Evolutionary conservation across 352 stramenopile genomes (phyloP), one percentile per base, ranked within the genome.

Genomic region (Phytophthora idaei): DNA sequence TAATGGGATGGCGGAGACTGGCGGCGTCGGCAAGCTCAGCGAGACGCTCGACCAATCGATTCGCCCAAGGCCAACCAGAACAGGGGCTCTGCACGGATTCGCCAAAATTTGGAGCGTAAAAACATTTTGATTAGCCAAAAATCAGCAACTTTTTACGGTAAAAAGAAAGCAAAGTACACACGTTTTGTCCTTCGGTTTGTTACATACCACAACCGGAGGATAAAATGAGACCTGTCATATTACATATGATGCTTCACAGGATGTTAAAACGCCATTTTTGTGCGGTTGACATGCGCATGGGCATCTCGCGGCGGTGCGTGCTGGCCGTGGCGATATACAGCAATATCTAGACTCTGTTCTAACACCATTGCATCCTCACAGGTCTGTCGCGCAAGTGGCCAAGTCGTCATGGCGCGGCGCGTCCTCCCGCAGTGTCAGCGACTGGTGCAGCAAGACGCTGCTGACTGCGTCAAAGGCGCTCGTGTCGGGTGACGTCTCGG

Each of bases 41-140:
- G 57, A 65, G 69, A 65, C 80, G 77, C 81, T 88, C 74, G 81
- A 88, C 84, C 84, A 92, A 89, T 90, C 83, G 88, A 84, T 90
- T 83, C 47, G 51, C 52, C 51, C 17, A 36, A 10, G 45, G 21
- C 36, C 52, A 58, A 34, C 36, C 51, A 57, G 36, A 57, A 57
- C 32, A 55, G 17, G 44, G 44, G 44, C n/a, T 47, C 29, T 5
- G 2, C 17, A 2, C 4, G 31, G 29, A 62, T 53, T 62, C 44
- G 55, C 17, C 44, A 62, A 50, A 54, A 62, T 2, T 46, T 1
- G 0, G 10, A 8, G 0, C n/a, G 54, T 49, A 49, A 49, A 49
- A 59, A 49, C 8, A 5, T 39, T 59, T 12, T 59, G 21, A 59
- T 59, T 49, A 17, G 52, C n/a, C 21, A 47, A 59, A 59, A 59